Evolutionary conservation across 75 land plant genomes (phyloP), one percentile per base, ranked within the genome.

Genomic region (Cryptomeria japonica): DNA sequence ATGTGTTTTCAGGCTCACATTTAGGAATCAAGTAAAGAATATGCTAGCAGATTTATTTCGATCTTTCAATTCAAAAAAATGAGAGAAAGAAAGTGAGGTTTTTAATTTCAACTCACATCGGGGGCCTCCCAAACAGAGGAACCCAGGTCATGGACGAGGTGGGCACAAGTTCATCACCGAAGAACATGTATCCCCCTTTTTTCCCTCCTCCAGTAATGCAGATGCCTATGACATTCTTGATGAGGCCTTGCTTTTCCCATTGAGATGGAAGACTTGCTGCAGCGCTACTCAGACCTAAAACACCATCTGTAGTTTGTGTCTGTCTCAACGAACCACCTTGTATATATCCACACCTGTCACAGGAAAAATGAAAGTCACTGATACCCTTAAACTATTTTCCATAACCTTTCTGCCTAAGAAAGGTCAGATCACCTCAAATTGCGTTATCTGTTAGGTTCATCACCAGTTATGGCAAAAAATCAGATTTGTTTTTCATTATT

Each of bases 321-420:
- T 91, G 83, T 42, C 80, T n/a, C 64, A 93, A 91, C 34, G 93
- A 87, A 15, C 93, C 88, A 51, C 89, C 90, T 86, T 97, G 99
- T 87, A 94, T 93, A 85, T 97, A 97, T 13, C 95, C 96, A 89
- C 99, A 97, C 72, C 99, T 97, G 92, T 18, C 72, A 80, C 28
- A 80, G 42, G 42, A 44, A 25, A 80, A 25, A 42, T 41, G 31
- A 80, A 42, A 19, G 42, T 80, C 10, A 42, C 31, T 80, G 83
- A 80, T 80, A 44, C 8, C 49, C 47, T 42, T 2, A 13, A 90
- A 80, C 44, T 80, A 5, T 22, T 22, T 80, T 80, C 7, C 46
- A 79, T 39, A 2, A 19, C 14, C 8, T 80, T 42, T 42, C 2
- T 80, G 10, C 83, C 22, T n/a, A 37, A 41, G 83, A 79, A 22